Percentiles rank a stretch among this genome's conserved stretches.
phyloP scores from a whole-genome alignment of 2,329 filamentous ascomycete genomes.

The Ceratocystis smalleyi region DNA sequence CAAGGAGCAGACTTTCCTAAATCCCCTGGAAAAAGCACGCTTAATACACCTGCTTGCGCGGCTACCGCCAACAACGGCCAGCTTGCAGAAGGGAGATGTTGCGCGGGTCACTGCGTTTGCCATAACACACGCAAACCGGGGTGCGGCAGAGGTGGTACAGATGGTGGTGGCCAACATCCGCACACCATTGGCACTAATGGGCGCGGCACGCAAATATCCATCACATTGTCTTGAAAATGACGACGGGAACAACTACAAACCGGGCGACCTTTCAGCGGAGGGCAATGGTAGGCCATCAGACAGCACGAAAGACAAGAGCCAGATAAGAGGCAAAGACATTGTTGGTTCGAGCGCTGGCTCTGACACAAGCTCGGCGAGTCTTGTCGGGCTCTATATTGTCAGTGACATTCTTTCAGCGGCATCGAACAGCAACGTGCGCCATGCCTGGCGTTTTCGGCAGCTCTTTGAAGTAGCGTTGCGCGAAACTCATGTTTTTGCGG shows the following conservation, averaged over 20 bases:
- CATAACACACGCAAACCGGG: constrained; percentile 69
- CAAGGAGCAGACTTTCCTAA: constrained; percentile 49
- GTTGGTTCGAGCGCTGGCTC: constrained; percentile 22
- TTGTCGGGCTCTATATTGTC: constrained; percentile 65
- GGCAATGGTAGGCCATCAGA: not conserved
- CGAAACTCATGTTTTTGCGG: constrained; percentile 54
- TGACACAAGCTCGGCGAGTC: constrained; percentile 56
- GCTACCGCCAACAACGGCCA: constrained; percentile 59
- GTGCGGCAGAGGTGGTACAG: constrained; percentile 81
- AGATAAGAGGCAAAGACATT: constrained; percentile 22
- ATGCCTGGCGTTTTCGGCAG: constrained; percentile 74
- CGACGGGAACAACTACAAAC: not conserved
- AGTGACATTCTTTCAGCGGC: constrained; percentile 65
- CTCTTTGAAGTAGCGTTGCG: constrained; percentile 62
- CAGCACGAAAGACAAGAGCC: not conserved
- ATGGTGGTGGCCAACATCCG: constrained; percentile 72
- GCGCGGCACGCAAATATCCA: constrained; percentile 36
- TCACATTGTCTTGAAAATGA: not conserved
- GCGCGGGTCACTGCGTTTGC: constrained; percentile 77
- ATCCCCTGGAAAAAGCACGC: constrained; percentile 70
- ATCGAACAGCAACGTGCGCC: constrained; percentile 60
- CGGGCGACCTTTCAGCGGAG: not conserved
- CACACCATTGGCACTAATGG: constrained; percentile 57
- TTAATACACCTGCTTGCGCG: constrained; percentile 70
- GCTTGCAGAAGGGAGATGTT: constrained; percentile 68